Conservation (phyloP, 768 basidiomycete genomes). For the Phaffia tasmanica region DNA sequence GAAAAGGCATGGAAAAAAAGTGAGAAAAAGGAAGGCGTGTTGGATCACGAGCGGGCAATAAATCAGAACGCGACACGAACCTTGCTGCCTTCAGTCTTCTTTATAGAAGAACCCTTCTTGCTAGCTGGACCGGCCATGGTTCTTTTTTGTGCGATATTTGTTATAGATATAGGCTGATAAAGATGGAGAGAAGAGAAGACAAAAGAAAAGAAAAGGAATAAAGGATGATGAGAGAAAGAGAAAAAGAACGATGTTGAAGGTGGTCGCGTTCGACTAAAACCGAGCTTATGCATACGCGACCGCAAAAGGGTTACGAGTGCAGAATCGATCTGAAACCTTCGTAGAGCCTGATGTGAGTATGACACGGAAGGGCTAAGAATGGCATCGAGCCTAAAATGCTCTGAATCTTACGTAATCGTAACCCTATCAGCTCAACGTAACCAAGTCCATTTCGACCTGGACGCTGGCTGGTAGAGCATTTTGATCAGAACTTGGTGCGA, state of each 20-base stretch:
- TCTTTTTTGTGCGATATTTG: conserved; percentile 1
- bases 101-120: not conserved
- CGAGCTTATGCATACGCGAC: no score
- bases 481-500: no score
- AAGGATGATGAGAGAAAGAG: not conserved
- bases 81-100: conserved; percentile 8
- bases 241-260: not conserved
- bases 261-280: not conserved
- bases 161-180: not conserved
- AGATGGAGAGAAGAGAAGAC: not conserved
- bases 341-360: not conserved
- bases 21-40: not conserved
- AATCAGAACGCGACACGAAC: not conserved
- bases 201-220: not conserved
- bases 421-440: not conserved
- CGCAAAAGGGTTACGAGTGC: no score
- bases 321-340: not conserved
- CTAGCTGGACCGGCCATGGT: not conserved
- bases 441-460: not conserved
- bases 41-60: not conserved
- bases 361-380: not conserved
- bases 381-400: no score
- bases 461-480: no score
- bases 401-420: no score
- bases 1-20: not conserved